phyloP scores from a whole-genome alignment of 1,139 yeast genomes.

The Wickerhamomyces sp. region DNA sequence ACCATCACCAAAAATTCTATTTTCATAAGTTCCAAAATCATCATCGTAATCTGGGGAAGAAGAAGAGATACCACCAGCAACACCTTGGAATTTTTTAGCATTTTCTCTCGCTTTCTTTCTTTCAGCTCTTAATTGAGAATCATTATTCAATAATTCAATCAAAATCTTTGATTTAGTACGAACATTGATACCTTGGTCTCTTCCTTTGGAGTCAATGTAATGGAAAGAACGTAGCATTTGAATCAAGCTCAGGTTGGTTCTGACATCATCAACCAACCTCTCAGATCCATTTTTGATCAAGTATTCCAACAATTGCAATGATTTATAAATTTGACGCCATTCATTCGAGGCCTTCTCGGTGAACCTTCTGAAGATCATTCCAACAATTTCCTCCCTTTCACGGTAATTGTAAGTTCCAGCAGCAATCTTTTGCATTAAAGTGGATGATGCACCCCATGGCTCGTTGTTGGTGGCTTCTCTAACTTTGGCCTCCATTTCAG shows the following conservation, averaged over 20 bases:
- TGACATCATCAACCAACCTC: slow-evolving; percentile 89
- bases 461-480: slow-evolving; percentile 98
- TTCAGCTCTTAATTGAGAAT: slow-evolving; percentile 70
- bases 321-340: slow-evolving; percentile 97
- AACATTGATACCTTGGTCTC: slow-evolving; percentile 95
- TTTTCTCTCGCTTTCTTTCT: slow-evolving; percentile 86
- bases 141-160: slow-evolving; percentile 68
- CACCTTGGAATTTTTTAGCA: slow-evolving; percentile 74
- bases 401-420: slow-evolving; percentile 88
- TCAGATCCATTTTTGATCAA: slow-evolving; percentile 90
- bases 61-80: slow-evolving; percentile 51
- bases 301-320: slow-evolving; percentile 86
- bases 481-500: slow-evolving; percentile 94
- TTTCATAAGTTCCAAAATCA: slow-evolving; percentile 30
- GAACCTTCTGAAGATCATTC: slow-evolving; percentile 73
- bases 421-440: slow-evolving; percentile 91
- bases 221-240: slow-evolving; percentile 92
- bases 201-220: slow-evolving; percentile 88
- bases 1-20: slow-evolving; percentile 65
- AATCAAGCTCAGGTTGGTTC: slow-evolving; percentile 76
- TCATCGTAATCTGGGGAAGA: slow-evolving; percentile 27
- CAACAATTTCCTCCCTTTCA: slow-evolving; percentile 71
- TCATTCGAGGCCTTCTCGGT: slow-evolving; percentile 94
- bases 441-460: slow-evolving; percentile 98
- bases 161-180: slow-evolving; percentile 85